Percentiles rank a stretch among this genome's conserved stretches.
Evolutionary conservation across 805 yeast genomes (phyloP).

Genomic region (Candida jianshihensis): DNA sequence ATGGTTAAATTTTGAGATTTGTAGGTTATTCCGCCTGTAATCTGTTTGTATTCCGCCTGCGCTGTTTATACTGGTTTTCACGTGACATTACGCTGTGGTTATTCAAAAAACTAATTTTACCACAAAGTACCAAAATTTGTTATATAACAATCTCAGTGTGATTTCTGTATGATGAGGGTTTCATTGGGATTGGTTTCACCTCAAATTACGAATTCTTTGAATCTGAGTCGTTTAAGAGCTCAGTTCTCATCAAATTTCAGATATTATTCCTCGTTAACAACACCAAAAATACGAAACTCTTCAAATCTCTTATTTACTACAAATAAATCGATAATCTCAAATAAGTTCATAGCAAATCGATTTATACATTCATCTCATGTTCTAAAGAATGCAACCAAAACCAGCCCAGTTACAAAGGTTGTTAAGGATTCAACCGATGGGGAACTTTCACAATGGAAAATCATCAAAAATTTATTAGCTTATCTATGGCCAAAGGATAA

Average conservation of each 20-base stretch:
- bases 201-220: background rate
- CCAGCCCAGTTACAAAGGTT: no score
- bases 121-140: no score
- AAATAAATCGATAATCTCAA: background rate
- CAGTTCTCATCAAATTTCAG: background rate
- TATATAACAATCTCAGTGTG: background rate
- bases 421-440: conserved; percentile 3
- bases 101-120: no score
- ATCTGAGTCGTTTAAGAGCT: conserved; percentile 19
- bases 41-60: no score
- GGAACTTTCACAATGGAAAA: conserved; percentile 35
- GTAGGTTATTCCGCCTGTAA: no score
- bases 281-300: background rate
- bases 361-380: background rate
- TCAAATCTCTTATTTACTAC: background rate
- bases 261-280: background rate
- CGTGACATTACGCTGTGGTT: no score
- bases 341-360: background rate
- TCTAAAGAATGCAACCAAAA: background rate
- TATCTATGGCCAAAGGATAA: conserved; percentile 82
- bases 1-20: background rate
- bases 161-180: background rate
- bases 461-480: conserved; percentile 54
- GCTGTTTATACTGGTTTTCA: no score
- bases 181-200: background rate